Base-by-base conservation (phyloP, 768 basidiomycete species). In the Pleurotus giganteus region DNA sequence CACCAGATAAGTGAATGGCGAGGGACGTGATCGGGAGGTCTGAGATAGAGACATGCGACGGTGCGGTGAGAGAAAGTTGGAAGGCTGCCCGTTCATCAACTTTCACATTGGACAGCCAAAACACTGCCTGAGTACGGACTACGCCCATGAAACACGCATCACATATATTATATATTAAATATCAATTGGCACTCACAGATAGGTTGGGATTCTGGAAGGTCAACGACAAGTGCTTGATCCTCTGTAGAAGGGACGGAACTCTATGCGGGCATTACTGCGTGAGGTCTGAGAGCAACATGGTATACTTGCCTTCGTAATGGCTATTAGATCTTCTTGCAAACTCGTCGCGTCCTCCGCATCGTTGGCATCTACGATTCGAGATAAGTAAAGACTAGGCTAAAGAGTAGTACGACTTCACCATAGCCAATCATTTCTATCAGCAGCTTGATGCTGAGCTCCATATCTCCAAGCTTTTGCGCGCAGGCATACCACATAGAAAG, bases 381-480 rank as follows among this genome's bases (percentile, higher is more conserved):
- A 26, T 23, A 47, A 45, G 31, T 47, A 47, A 39, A 42, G 50
- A 8, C 12, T 19, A 44, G 17, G 7, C 29, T 32, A 4, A 52
- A 57, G 27, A 19, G 24, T 28, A 39, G 39, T 31, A 47, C 23
- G 19, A 42, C 65, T 77, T 55, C 49, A 90, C 93, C 88, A 61
- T 89, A 83, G 8, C 83, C 83, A 54, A 96, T 71, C 83, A 95
- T 87, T 67, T 96, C 92, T 9, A 95, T 65, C 53, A 94, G 67
- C n/a, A 95, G 68, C 58, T 76, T 81, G 46, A 94, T 81, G 39
- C 86, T 86, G 13, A 86, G 74, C 55, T 90, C 90, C 17, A 90
- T 82, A 60, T 92, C 86, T 0, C 84, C 88, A 1, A 91, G 75
- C 61, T 81, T 81, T 66, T 87, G 86, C 1, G 90, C 89, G 66